Evolutionary conservation across 2,329 filamentous ascomycete genomes (phyloP).

Genomic region (Pseudogymnoascus sp.): DNA sequence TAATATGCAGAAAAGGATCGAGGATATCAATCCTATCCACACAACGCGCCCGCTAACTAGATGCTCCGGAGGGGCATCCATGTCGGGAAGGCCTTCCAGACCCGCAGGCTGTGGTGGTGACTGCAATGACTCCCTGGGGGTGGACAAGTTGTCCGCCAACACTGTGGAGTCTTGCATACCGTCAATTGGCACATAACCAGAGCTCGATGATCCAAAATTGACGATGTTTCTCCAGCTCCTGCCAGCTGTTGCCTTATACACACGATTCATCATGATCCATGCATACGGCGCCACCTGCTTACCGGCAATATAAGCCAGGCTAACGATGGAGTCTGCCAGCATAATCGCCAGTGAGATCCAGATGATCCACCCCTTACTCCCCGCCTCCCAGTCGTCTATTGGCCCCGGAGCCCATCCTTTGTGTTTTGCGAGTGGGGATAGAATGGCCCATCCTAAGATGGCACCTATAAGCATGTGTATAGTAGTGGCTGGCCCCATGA

Average conservation of each 20-base stretch:
- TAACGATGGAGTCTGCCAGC: constrained; percentile 87
- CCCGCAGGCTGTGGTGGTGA: background rate
- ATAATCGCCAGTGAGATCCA: constrained; percentile 96
- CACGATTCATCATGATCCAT: constrained; percentile 30
- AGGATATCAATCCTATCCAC: constrained; percentile 64
- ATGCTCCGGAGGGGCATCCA: constrained; percentile 78
- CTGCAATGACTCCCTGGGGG: background rate
- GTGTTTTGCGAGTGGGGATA: constrained; percentile 81
- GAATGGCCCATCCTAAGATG: constrained; percentile 77
- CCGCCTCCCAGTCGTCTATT: constrained; percentile 80
- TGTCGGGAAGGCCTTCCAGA: constrained; percentile 32
- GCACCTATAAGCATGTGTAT: constrained; percentile 92
- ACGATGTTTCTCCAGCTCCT: constrained; percentile 26
- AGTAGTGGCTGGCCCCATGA: constrained; percentile 94
- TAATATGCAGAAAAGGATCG: constrained; percentile 68
- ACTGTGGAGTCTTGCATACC: constrained; percentile 14
- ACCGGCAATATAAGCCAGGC: constrained; percentile 68
- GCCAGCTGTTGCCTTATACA: constrained; percentile 20
- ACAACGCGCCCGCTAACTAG: constrained; percentile 68
- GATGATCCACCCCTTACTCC: constrained; percentile 97
- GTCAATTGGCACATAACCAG: constrained; percentile 23
- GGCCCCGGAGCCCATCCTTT: constrained; percentile 83
- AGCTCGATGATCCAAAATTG: constrained; percentile 13
- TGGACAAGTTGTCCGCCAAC: background rate
- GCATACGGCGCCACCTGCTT: constrained; percentile 49